These are phyloP conservation scores for Logfia minima DNA, from an alignment of 129 eudicot species.

Conservation along the genomic window DNA sequence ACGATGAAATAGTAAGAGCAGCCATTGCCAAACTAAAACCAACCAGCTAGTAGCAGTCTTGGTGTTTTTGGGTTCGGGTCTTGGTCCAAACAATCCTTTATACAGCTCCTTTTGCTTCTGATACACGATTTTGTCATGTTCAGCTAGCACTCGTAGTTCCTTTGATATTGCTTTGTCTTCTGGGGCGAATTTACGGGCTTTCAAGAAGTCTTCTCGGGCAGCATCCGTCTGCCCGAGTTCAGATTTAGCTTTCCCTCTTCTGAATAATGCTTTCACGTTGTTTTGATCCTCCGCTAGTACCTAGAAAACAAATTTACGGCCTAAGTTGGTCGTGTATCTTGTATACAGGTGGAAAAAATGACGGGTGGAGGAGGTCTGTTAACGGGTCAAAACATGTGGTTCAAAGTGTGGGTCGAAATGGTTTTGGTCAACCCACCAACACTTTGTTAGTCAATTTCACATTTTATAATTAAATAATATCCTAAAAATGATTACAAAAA, in stretches of 20 bases:
- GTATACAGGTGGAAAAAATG: background rate
- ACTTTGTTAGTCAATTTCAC: background rate
- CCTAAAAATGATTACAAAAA: background rate
- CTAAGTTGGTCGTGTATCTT: background rate
- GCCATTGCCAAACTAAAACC: constrained; percentile 71
- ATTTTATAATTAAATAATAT: too few relatives aligned
- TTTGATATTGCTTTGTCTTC: constrained; percentile 76
- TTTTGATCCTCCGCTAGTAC: constrained; percentile 85
- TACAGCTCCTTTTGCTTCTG: constrained; percentile 92
- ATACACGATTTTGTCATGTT: constrained; percentile 90
- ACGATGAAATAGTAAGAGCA: constrained; percentile 53
- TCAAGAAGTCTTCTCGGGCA: constrained; percentile 81
- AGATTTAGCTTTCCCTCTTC: constrained; percentile 90
- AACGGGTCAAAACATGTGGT: background rate
- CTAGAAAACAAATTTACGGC: constrained; percentile 33
- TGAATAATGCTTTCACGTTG: constrained; percentile 81
- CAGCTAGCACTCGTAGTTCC: constrained; percentile 68
- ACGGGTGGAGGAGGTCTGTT: background rate
- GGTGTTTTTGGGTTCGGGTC: constrained; percentile 69
- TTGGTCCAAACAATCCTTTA: constrained; percentile 84
- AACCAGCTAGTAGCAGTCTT: constrained; percentile 47
- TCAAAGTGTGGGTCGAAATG: background rate
- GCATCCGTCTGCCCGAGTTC: constrained; percentile 97
- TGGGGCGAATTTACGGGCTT: constrained; percentile 82
- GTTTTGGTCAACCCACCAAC: background rate